These are phyloP conservation scores for Macrophomina tecta DNA, from an alignment of 2,329 filamentous ascomycete genomes.

Conservation along the genomic window DNA sequence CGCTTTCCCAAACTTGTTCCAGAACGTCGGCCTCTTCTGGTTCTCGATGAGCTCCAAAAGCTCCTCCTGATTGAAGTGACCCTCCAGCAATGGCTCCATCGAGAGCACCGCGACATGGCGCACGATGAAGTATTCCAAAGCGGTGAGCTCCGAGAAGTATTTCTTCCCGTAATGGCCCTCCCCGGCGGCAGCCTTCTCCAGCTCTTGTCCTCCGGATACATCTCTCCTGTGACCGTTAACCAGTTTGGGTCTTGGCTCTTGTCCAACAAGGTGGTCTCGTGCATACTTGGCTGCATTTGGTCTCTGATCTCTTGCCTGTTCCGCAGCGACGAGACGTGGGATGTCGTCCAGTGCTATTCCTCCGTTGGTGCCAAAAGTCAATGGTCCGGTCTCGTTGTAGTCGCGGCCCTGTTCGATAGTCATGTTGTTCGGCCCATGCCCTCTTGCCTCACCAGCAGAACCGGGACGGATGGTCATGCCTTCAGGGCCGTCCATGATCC, in stretches of 20 bases:
- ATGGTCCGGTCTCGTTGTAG: conserved; percentile 71
- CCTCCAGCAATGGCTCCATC: conserved; percentile 90
- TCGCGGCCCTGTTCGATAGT: conserved; percentile 83
- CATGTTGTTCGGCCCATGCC: conserved; percentile 51
- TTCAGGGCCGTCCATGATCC: conserved; percentile 88
- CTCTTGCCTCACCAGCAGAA: conserved; percentile 61
- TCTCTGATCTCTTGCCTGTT: conserved; percentile 90
- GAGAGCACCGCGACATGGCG: conserved; percentile 92
- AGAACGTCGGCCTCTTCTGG: conserved; percentile 84
- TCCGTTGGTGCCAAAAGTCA: conserved; percentile 83
- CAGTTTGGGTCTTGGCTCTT: conserved; percentile 71
- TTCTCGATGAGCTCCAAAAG: conserved; percentile 91
- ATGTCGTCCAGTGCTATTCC: conserved; percentile 95
- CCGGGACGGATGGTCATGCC: conserved; percentile 68
- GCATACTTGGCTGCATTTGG: conserved; percentile 79
- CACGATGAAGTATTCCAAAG: conserved; percentile 96
- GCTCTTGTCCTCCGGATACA: conserved; percentile 62
- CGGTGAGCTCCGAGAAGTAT: conserved; percentile 96
- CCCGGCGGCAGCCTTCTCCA: conserved; percentile 58
- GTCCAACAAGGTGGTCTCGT: conserved; percentile 70
- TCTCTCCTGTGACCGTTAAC: conserved; percentile 73
- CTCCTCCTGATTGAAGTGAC: conserved; percentile 92
- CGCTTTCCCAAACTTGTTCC: conserved; percentile 97
- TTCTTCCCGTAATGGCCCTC: conserved; percentile 64
- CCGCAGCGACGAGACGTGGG: conserved; percentile 90